Base-by-base conservation (phyloP, 208 protist genomes). In the Spongospora subterranea region DNA sequence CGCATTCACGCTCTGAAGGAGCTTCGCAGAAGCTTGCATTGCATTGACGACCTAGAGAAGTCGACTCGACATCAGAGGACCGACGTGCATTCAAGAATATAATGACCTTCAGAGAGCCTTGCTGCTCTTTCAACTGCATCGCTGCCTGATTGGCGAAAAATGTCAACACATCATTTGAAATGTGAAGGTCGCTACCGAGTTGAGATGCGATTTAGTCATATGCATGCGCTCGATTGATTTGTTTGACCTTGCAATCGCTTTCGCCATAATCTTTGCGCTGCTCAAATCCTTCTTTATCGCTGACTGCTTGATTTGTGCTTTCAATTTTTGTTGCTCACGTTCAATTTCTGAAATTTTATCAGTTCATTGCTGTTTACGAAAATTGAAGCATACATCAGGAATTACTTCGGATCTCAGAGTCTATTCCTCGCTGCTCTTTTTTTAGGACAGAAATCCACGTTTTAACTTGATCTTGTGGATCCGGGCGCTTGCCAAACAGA, bases 251-350 rank as follows among this genome's bases (percentile, higher is more conserved):
- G 71, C 71, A 35, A 82, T 35, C 17, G 71, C 71, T 35, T 82
- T 82, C 6, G 71, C 71, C 71, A 82, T 82, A n/a, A 82, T 82
- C 35, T 82, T 82, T 6, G 71, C 71, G 71, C 71, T 43, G 71
- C 11, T 39, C 71, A 82, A 20, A 43, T 82, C 71, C 6, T 82
- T 82, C 71, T 82, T 82, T 43, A 40, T 82, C 17, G 40, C 71
- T 35, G 71, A 82, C 71, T 6, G 11, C 71, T 82, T 35, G n/a
- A 82, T 82, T n/a, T 82, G 71, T n/a, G 6, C 17, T 43, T 82
- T 82, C 6, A 82, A 17, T n/a, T 82, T 82, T 6, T 17, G 6
- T n/a, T 82, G 71, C 13, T 82, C 71, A 20, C 71, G 71, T 82
- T 82, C 71, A n/a, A 82, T 82, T 82, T 43, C 71, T 82, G 71